Percentiles rank a stretch among this genome's conserved stretches.
Evolutionary conservation across 345 rosid species (phyloP).

Genomic region (Cardamine resedifolia): DNA sequence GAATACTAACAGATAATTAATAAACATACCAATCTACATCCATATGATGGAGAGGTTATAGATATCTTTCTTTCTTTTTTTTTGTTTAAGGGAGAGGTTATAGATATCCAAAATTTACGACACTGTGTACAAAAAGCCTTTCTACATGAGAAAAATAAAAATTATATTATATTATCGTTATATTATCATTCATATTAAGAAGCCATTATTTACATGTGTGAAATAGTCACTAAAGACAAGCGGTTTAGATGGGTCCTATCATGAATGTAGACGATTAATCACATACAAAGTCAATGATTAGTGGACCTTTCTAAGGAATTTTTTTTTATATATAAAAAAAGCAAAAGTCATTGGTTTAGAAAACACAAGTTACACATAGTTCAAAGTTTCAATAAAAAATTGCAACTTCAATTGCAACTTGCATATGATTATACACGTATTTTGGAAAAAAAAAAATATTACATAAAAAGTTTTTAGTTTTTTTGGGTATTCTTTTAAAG

Average conservation of each 20-base stretch:
- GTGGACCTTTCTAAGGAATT: background rate
- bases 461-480: too few species aligned
- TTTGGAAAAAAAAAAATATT: background rate
- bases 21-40: background rate
- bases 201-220: slow-evolving; percentile 16
- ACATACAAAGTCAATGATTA: slow-evolving; percentile 11
- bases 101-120: background rate
- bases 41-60: background rate
- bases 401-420: background rate
- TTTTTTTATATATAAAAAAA: too few species aligned
- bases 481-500: background rate
- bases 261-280: slow-evolving; percentile 1
- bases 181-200: background rate
- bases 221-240: slow-evolving; percentile 8
- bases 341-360: background rate
- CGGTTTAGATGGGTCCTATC: slow-evolving; percentile 14
- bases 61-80: too few species aligned
- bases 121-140: background rate
- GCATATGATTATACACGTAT: background rate
- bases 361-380: background rate
- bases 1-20: background rate
- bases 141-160: background rate
- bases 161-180: background rate
- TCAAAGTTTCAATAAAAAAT: background rate
- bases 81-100: background rate